These are phyloP conservation scores for Hanseniaspora valbyensis DNA, from an alignment of 805 yeast species.

Conservation along the genomic window DNA sequence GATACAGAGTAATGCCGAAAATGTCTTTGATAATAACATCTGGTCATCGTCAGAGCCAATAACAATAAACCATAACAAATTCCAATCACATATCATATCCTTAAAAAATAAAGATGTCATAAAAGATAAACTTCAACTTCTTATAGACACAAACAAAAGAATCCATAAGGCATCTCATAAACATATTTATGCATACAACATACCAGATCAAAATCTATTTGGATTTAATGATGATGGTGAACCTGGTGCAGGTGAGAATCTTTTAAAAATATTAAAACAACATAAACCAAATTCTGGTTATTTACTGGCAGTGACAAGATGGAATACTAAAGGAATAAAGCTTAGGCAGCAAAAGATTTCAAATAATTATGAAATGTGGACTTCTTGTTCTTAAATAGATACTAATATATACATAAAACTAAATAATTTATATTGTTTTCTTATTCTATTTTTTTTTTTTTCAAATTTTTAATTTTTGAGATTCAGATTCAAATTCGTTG, in stretches of 20 bases:
- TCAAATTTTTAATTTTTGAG: conserved; percentile 20
- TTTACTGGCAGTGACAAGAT: conserved; percentile 10
- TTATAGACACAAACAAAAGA: conserved; percentile 37
- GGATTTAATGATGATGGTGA: conserved; percentile 66
- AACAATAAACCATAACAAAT: conserved; percentile 48
- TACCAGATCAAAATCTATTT: conserved; percentile 15
- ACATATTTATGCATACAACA: conserved; percentile 48
- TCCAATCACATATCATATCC: conserved; percentile 49
- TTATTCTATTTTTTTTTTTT: no score
- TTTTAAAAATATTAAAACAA: conserved; percentile 42
- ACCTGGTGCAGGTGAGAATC: conserved; percentile 55
- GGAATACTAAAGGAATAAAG: conserved; percentile 9
- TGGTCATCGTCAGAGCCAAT: conserved; percentile 37
- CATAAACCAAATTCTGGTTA: conserved; percentile 6
- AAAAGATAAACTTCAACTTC: conserved; percentile 31
- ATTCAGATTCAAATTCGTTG: conserved; percentile 21
- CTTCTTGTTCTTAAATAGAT: not conserved
- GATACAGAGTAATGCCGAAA: no score
- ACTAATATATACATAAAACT: no score
- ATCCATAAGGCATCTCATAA: conserved; percentile 57
- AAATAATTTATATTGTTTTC: no score
- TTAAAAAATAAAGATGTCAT: conserved; percentile 36
- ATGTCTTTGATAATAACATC: not conserved
- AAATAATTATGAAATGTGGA: conserved; percentile 8
- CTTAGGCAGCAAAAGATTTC: conserved; percentile 16